Evolutionary conservation across 441 rosid genomes (phyloP), one percentile per base, ranked within the genome.

Genomic region (Omphalea diandra): DNA sequence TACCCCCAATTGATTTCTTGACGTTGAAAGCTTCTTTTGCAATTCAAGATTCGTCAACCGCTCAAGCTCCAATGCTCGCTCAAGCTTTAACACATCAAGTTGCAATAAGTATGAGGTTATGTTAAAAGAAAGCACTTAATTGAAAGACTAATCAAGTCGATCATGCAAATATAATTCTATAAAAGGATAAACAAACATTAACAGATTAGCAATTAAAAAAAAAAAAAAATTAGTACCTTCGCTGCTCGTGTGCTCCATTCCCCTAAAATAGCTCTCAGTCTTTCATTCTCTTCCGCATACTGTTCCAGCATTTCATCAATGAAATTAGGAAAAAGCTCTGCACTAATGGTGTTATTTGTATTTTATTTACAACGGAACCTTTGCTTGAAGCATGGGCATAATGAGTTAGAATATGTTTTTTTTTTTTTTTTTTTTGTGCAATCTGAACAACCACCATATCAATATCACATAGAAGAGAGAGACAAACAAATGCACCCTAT

Each of bases 171-270:
- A 14, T n/a, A 59, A 24, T 61, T 4, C 47, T 20, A 38, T 17
- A 36, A 22, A 47, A 36, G 49, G 11, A 62, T 40, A 41, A 7
- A 22, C 24, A 41, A 50, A 36, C 18, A 38, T 46, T 69, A 65
- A 44, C 22, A 7, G 43, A 32, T 46, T 61, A n/a, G n/a, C n/a
- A n/a, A n/a, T 12, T 40, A 4, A 52, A 65, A 47, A 18, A 17
- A 47, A 33, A 27, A 36, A 20, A 22, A 29, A 43, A 56, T 20
- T 0, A 29, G 70, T 87, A 94, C 98, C 97, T 91, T 94, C 7
- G 98, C 97, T 43, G 97, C 95, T 33, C 94, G 84, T 63, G 90
- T 74, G 69, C 97, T 94, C 98, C 98, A 94, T 79, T 94, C 97
- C 73, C 94, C 91, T 58, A 93, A 83, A 46, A 93, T 90, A 65